Percentiles rank a stretch among this genome's conserved stretches.
Conservation (phyloP, 2,329 filamentous ascomycete species). For the Fusarium sp. region DNA sequence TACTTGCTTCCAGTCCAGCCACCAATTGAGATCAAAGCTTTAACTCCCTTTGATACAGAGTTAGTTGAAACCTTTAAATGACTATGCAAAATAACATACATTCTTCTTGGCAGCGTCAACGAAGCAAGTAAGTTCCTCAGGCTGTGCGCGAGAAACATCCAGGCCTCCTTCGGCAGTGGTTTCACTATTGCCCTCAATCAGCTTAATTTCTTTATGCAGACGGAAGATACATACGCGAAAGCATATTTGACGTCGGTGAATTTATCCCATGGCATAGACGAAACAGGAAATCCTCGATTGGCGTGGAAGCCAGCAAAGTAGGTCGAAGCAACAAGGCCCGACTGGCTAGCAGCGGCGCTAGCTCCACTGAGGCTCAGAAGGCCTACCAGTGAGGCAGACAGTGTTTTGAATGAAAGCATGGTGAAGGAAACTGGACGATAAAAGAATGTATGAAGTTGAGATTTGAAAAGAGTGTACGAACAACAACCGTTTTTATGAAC, state of each 20-base stretch:
- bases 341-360: not conserved
- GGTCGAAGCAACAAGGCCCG: slow-evolving; percentile 36
- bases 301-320: slow-evolving; percentile 45
- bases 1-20: slow-evolving; percentile 39
- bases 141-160: slow-evolving; percentile 26
- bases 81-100: not conserved
- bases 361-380: slow-evolving; percentile 21
- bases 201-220: fast-evolving
- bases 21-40: slow-evolving; percentile 37
- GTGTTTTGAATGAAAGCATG: slow-evolving; percentile 19
- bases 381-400: slow-evolving; percentile 32
- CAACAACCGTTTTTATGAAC: not conserved
- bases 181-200: slow-evolving; percentile 13
- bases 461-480: not conserved
- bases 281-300: slow-evolving; percentile 36
- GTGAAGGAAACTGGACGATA: not conserved
- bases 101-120: slow-evolving; percentile 38
- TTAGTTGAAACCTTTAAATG: not conserved
- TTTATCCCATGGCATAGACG: slow-evolving; percentile 40
- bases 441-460: slow-evolving; percentile 17
- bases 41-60: slow-evolving; percentile 22
- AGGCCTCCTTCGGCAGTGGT: slow-evolving; percentile 31
- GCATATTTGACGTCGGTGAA: slow-evolving; percentile 44
- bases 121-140: slow-evolving; percentile 29
- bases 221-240: slow-evolving; percentile 33